Evolutionary conservation across 345 rosid genomes (phyloP), one percentile per base, ranked within the genome.

Genomic region (Eucalyptus polybractea): DNA sequence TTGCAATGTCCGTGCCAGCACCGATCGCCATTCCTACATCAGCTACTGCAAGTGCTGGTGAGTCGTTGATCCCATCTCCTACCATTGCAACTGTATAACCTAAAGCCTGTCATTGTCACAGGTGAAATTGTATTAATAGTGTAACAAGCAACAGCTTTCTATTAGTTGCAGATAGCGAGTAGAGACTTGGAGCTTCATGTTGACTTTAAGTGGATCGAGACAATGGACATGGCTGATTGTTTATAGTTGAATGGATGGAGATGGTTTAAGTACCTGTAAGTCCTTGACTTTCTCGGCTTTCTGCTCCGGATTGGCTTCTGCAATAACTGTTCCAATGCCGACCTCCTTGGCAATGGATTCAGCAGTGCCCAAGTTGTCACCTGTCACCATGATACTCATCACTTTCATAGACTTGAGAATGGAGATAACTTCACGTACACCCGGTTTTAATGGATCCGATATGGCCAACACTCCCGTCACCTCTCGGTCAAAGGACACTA

Each of bases 1-100:
- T 97, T 4, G 99, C 98, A 10, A 97, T 95, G 89, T 97, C 99
- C 1, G 99, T 97, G 85, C 99, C 99, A 60, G 99, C 98, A 11
- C 98, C 98, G 8, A 97, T 97, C 1, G 98, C 99, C 96, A 97
- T 97, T 80, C 99, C 98, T 81, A 95, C 98, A 86, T 97, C 97
- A 40, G 98, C 98, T n/a, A 97, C 96, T 27, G 94, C 98, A 0
- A 97, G 97, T 37, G 98, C 99, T 1, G 98, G 98, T 5, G 99
- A 96, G 92, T 97, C 99, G 27, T 97, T 97, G 37, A 97, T 94
- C 37, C 99, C 99, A 45, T 97, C 98, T 9, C 99, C 99, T 62
- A 97, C 98, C 98, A 97, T 96, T 50, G 97, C 99, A 92, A 97
- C 99, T 10, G 86, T 88, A 88, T 90, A 90, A 42, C 98, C 99